phyloP scores from a whole-genome alignment of 2,329 filamentous ascomycete species.

The Cladosporium sp. region DNA sequence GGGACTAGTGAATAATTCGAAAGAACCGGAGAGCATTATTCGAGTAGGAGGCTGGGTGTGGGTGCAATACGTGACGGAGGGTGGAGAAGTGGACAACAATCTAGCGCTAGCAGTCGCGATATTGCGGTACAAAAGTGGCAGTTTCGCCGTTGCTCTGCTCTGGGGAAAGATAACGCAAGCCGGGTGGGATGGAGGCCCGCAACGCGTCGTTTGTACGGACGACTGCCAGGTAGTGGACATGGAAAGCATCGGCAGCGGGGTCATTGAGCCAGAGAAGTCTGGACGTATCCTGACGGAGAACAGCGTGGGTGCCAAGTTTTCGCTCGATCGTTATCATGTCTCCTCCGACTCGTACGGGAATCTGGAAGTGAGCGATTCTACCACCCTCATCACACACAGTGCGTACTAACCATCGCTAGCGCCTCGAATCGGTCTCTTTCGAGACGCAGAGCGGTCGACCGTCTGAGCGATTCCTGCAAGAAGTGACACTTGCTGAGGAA shows the following conservation, averaged over 20 bases:
- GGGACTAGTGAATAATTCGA: conserved; percentile 6
- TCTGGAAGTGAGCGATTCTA: conserved; percentile 10
- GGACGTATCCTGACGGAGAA: conserved; percentile 11
- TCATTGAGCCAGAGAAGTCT: conserved; percentile 11
- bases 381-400: conserved; percentile 4
- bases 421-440: conserved; percentile 10
- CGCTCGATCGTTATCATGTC: conserved; percentile 14
- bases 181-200: conserved; percentile 7
- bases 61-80: conserved; percentile 11
- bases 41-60: conserved; percentile 12
- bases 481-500: conserved; percentile 14
- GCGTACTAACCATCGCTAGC: conserved; percentile 13
- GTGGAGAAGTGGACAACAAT: conserved; percentile 11
- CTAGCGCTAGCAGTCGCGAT: conserved; percentile 10
- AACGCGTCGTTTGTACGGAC: conserved; percentile 12
- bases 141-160: conserved; percentile 5
- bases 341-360: conserved; percentile 8
- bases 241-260: conserved; percentile 9
- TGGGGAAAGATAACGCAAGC: conserved; percentile 11
- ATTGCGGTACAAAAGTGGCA: conserved; percentile 5
- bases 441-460: conserved; percentile 12
- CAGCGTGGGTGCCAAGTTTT: conserved; percentile 5
- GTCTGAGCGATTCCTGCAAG: conserved; percentile 10
- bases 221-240: conserved; percentile 12
- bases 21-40: conserved; percentile 11